These are phyloP conservation scores for Phanerochaete sordida DNA, from an alignment of 768 basidiomycete genomes.

Conservation along the genomic window DNA sequence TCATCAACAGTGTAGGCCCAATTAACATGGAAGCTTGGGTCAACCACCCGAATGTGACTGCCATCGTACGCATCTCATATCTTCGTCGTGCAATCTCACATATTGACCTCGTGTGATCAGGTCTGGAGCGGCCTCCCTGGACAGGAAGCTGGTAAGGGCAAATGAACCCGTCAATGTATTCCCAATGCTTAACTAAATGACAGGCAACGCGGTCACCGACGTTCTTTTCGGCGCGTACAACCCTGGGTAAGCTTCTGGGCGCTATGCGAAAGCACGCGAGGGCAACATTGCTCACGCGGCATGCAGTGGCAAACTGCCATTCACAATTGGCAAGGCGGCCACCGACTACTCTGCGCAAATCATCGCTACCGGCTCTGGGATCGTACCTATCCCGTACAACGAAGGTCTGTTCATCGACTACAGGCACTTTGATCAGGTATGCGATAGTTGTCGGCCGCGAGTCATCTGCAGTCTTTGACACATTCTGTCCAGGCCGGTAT, in stretches of 20 bases:
- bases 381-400: slow-evolving; percentile 48
- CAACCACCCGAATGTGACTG: slow-evolving; percentile 38
- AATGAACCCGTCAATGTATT: background rate
- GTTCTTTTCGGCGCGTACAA: slow-evolving; percentile 47
- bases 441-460: no score
- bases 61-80: slow-evolving; percentile 32
- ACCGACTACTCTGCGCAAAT: slow-evolving; percentile 57
- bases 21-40: slow-evolving; percentile 45
- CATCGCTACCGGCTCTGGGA: slow-evolving; percentile 24
- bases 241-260: slow-evolving; percentile 45
- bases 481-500: slow-evolving; percentile 32
- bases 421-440: slow-evolving; percentile 47
- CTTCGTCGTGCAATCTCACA: slow-evolving; percentile 18
- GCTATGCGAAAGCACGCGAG: no score
- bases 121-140: slow-evolving; percentile 39
- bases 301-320: slow-evolving; percentile 41
- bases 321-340: slow-evolving; percentile 43
- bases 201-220: slow-evolving; percentile 37
- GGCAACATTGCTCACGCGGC: no score
- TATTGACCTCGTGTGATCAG: background rate
- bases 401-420: slow-evolving; percentile 61
- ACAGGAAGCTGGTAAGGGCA: slow-evolving; percentile 43
- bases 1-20: slow-evolving; percentile 63
- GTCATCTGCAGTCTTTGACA: background rate
- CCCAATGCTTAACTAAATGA: background rate